Evolutionary conservation across 108 stramenopile species (phyloP).

Genomic region (Cyclotella choctawhatcheeana): DNA sequence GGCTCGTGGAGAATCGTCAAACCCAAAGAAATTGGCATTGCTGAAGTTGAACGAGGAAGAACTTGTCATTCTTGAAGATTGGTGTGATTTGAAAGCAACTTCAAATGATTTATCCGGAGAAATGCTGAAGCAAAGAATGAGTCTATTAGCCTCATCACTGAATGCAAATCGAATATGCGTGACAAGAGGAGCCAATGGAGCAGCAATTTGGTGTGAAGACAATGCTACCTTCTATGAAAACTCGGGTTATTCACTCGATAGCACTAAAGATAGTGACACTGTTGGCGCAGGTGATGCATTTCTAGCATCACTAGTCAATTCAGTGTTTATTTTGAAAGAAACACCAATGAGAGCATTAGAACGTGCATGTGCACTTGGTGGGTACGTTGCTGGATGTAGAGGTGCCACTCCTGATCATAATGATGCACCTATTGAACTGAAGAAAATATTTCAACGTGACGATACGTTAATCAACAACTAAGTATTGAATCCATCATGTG

Average conservation of each 20-base stretch:
- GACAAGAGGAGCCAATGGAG: constrained; percentile 46
- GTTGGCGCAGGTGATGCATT: constrained; percentile 59
- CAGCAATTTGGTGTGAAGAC: constrained; percentile 35
- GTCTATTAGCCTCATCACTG: constrained; percentile 20
- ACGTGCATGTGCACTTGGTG: constrained; percentile 44
- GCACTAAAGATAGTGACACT: constrained; percentile 30
- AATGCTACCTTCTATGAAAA: constrained; percentile 33
- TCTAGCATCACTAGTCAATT: constrained; percentile 40
- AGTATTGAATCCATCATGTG: not conserved
- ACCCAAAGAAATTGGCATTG: constrained; percentile 29
- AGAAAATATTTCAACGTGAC: constrained; percentile 19
- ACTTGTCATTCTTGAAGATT: constrained; percentile 30
- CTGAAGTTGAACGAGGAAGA: constrained; percentile 61
- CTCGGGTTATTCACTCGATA: constrained; percentile 16
- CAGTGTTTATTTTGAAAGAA: constrained; percentile 31
- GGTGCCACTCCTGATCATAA: constrained; percentile 52
- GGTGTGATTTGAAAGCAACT: constrained; percentile 27
- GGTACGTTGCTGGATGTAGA: constrained; percentile 44
- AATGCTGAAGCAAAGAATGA: constrained; percentile 34
- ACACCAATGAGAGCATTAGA: constrained; percentile 27
- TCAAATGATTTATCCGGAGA: constrained; percentile 25
- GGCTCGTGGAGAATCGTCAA: constrained; percentile 22
- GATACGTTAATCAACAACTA: not conserved
- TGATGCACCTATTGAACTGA: constrained; percentile 47
- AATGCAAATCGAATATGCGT: constrained; percentile 49